Evolutionary conservation across 164 flowering plant genomes (phyloP).

Genomic region (Amborella trichopoda): DNA sequence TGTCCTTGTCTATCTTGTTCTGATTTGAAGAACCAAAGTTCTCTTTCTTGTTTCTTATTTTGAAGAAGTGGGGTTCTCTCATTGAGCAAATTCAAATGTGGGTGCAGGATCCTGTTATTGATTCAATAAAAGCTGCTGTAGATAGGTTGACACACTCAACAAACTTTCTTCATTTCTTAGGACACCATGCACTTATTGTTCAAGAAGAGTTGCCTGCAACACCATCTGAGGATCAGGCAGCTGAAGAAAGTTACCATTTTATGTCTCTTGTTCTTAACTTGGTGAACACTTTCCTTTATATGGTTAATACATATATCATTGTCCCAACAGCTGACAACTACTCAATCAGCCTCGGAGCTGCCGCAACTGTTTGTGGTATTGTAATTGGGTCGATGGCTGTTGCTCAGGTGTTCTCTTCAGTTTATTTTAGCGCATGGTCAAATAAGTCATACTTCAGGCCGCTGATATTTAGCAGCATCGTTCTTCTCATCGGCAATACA

Average conservation of each 20-base stretch:
- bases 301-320: slow-evolving; percentile 48
- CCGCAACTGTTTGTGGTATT: slow-evolving; percentile 53
- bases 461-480: slow-evolving; percentile 48
- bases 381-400: slow-evolving; percentile 60
- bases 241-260: slow-evolving; percentile 29
- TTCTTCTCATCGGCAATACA: slow-evolving; percentile 36
- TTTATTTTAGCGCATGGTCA: slow-evolving; percentile 63
- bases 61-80: slow-evolving; percentile 3
- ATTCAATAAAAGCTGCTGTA: slow-evolving; percentile 35
- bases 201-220: slow-evolving; percentile 32
- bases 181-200: slow-evolving; percentile 44
- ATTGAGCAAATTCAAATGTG: neutral
- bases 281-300: slow-evolving; percentile 43
- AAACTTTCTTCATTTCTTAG: slow-evolving; percentile 35
- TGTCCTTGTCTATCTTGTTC: too few relatives aligned
- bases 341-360: slow-evolving; percentile 49
- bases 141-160: slow-evolving; percentile 42
- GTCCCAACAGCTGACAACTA: slow-evolving; percentile 56
- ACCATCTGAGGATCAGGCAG: slow-evolving; percentile 21
- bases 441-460: slow-evolving; percentile 52
- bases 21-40: too few relatives aligned
- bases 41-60: slow-evolving; percentile 1
- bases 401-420: slow-evolving; percentile 51
- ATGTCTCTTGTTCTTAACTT: slow-evolving; percentile 47
- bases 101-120: slow-evolving; percentile 46